These are phyloP conservation scores for Sphaerulina vaccinii DNA, from an alignment of 2,329 filamentous ascomycete species.

Conservation along the genomic window DNA sequence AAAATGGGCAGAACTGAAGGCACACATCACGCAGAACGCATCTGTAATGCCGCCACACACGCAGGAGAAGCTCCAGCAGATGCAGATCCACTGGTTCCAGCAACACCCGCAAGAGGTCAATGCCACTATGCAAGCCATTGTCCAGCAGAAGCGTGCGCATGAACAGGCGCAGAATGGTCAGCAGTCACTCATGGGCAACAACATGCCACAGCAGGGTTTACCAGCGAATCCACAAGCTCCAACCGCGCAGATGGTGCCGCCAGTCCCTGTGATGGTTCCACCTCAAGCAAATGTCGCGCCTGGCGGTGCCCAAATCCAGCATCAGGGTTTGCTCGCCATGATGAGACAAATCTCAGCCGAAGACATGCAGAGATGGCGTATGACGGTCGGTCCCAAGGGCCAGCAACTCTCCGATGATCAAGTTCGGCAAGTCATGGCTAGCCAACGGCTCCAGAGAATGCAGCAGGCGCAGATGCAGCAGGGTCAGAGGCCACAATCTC, in stretches of 20 bases:
- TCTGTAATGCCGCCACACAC: constrained; percentile 44
- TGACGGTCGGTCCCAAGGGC: constrained; percentile 34
- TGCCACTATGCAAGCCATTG: constrained; percentile 28
- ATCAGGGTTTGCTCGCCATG: constrained; percentile 18
- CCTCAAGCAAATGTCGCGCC: constrained; percentile 15
- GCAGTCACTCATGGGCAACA: constrained; percentile 26
- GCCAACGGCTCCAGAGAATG: constrained; percentile 22
- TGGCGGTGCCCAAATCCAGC: constrained; percentile 30
- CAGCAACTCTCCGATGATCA: constrained; percentile 44
- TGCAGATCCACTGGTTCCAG: constrained; percentile 31
- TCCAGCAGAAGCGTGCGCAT: constrained; percentile 42
- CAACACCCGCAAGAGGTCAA: constrained; percentile 27
- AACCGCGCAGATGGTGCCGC: constrained; percentile 43
- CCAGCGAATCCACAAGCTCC: constrained; percentile 37
- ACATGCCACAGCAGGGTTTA: constrained; percentile 13
- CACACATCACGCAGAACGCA: constrained; percentile 51
- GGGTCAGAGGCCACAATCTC: constrained; percentile 32
- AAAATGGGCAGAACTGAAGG: constrained; percentile 58
- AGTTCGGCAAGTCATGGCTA: constrained; percentile 37
- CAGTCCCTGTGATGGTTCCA: constrained; percentile 23
- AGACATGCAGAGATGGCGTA: constrained; percentile 43
- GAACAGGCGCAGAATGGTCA: constrained; percentile 42
- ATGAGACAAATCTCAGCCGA: constrained; percentile 31
- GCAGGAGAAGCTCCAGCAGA: constrained; percentile 40
- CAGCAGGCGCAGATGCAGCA: constrained; percentile 33